A percentile compares a stretch with the other conserved stretches of the same genome.
phyloP scores from a whole-genome alignment of 495 filamentous ascomycete genomes.

The Podospora comata region DNA sequence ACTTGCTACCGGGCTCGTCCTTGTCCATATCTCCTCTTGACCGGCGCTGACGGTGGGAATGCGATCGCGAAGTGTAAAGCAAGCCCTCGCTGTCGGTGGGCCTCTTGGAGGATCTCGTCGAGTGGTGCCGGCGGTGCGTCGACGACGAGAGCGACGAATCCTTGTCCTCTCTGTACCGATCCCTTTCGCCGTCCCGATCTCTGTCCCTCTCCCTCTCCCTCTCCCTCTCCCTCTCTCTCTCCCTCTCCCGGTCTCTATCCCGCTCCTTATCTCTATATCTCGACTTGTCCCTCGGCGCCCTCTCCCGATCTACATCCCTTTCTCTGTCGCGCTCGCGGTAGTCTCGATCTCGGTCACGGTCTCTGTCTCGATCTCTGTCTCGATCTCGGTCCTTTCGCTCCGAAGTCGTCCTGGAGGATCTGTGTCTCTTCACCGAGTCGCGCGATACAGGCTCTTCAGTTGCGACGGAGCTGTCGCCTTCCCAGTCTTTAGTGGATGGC shows the following conservation, averaged over 20 bases:
- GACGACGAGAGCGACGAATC: conserved; percentile 23
- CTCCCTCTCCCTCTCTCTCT: conserved; percentile 27
- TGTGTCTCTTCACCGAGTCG: conserved; percentile 43
- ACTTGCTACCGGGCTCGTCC: conserved; percentile 28
- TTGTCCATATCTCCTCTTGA: conserved; percentile 40
- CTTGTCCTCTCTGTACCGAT: conserved; percentile 31
- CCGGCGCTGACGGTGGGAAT: conserved; percentile 40
- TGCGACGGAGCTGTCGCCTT: conserved; percentile 33
- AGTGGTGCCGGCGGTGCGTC: conserved; percentile 25
- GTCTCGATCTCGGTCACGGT: conserved; percentile 28
- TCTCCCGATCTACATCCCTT: conserved; percentile 27
- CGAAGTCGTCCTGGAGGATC: conserved; percentile 27
- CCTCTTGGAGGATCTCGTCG: conserved; percentile 39
- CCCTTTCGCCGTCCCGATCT: conserved; percentile 21
- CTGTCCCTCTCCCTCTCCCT: conserved; percentile 19
- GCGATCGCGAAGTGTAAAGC: conserved; percentile 23
- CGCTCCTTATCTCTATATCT: conserved; percentile 20
- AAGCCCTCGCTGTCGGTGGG: conserved; percentile 37
- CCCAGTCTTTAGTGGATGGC: conserved; percentile 46
- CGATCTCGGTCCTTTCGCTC: conserved; percentile 33
- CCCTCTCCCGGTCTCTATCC: conserved; percentile 17
- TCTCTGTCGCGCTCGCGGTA: conserved; percentile 26
- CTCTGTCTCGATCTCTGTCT: conserved; percentile 31
- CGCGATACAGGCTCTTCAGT: conserved; percentile 33
- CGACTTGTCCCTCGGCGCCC: conserved; percentile 20